phyloP scores from a whole-genome alignment of 2,329 filamentous ascomycete genomes.

The Gnomoniopsis smithogilvyi region DNA sequence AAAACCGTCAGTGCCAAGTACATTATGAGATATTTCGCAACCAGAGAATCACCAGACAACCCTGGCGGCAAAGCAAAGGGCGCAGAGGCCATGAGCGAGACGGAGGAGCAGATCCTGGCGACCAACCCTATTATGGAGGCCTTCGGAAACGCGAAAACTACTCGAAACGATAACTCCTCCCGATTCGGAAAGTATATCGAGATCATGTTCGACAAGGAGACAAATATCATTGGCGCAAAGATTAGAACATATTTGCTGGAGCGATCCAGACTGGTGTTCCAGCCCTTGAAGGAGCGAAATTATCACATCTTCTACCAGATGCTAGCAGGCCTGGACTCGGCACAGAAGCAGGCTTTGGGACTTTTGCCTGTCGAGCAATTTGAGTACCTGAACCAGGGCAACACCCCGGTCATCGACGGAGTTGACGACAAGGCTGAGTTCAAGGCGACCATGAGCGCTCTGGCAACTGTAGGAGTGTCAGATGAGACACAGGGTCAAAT shows the following conservation, averaged over 20 bases:
- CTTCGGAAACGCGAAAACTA: constrained; percentile 99
- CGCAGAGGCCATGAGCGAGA: constrained; percentile 86
- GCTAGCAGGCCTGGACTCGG: constrained; percentile 83
- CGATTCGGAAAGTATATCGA: constrained; percentile 99
- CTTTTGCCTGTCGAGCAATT: constrained; percentile 85
- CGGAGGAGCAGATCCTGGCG: constrained; percentile 95
- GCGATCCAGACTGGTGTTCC: constrained; percentile 92
- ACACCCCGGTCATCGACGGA: constrained; percentile 84
- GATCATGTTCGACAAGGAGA: constrained; percentile 96
- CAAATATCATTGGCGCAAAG: constrained; percentile 95
- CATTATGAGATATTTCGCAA: constrained; percentile 99
- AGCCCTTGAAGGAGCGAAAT: constrained; percentile 95
- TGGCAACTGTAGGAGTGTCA: constrained; percentile 83
- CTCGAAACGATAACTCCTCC: constrained; percentile 97
- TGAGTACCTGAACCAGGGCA: constrained; percentile 94
- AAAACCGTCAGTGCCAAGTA: constrained; percentile 99
- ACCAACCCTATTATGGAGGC: constrained; percentile 99
- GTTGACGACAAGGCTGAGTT: constrained; percentile 97
- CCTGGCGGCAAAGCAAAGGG: constrained; percentile 74
- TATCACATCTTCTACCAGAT: constrained; percentile 99
- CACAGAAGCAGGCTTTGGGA: constrained; percentile 75
- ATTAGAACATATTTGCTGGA: constrained; percentile 95
- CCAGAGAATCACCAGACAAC: constrained; percentile 88
- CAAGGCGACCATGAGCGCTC: constrained; percentile 77
- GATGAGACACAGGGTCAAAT: constrained; percentile 75